phyloP scores from a whole-genome alignment of 129 eudicot species.

The Saposhnikovia divaricata region DNA sequence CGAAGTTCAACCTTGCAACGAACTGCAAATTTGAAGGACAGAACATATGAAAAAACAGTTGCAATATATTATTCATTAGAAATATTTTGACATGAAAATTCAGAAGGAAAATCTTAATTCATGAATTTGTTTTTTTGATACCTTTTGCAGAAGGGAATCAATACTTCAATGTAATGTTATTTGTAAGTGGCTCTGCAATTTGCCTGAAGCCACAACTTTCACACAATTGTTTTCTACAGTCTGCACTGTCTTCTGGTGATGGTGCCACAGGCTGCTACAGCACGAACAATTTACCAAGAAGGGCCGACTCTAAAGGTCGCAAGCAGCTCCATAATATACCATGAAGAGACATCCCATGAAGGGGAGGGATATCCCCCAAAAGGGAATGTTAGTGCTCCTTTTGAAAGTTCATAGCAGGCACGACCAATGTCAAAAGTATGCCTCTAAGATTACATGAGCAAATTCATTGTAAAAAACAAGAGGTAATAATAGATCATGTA shows the following conservation, averaged over 20 bases:
- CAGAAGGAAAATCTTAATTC: background rate
- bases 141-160: slow-evolving; percentile 68
- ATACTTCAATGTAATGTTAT: slow-evolving; percentile 59
- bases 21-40: background rate
- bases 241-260: slow-evolving; percentile 47
- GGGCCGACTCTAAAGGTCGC: no score
- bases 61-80: background rate
- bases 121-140: slow-evolving; percentile 9
- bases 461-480: no score
- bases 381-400: no score
- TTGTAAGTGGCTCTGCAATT: slow-evolving; percentile 87
- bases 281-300: slow-evolving; percentile 20
- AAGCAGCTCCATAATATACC: no score
- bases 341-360: no score
- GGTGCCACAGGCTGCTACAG: slow-evolving; percentile 52
- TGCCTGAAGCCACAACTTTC: slow-evolving; percentile 73
- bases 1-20: background rate
- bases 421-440: no score
- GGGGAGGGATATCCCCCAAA: no score
- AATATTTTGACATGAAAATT: background rate
- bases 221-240: slow-evolving; percentile 48
- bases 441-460: no score
- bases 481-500: no score
- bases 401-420: no score
- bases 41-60: background rate